Evolutionary conservation across 2,329 filamentous ascomycete genomes (phyloP).

Genomic region (Trichoderma arundinaceum): DNA sequence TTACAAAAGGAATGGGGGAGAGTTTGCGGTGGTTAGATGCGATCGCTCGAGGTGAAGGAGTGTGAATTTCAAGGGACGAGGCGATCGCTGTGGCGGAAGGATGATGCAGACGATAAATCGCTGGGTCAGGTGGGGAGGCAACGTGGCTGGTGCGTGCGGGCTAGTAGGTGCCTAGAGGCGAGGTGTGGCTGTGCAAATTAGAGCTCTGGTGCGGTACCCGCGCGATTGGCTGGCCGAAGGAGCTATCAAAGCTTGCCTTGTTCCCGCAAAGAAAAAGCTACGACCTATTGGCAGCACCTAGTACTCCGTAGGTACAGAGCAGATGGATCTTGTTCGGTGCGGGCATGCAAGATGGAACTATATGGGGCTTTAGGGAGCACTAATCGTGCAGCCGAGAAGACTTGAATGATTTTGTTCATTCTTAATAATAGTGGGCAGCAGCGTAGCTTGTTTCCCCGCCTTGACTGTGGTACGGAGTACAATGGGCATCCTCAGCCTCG

Average conservation of each 20-base stretch:
- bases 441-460: not conserved
- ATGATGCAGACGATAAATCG: constrained; percentile 27
- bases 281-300: not conserved
- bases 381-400: not conserved
- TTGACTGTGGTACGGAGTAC: not conserved
- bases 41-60: not conserved
- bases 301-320: not conserved
- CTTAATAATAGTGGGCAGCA: too few relatives aligned
- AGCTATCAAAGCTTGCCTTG: not conserved
- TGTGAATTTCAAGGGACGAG: constrained; percentile 8
- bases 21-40: constrained; percentile 5
- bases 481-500: too few relatives aligned
- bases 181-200: constrained; percentile 22
- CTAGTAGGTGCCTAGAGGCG: not conserved
- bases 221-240: too few relatives aligned
- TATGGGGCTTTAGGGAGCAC: not conserved
- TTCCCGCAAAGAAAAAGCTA: not conserved
- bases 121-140: constrained; percentile 32
- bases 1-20: not conserved
- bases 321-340: not conserved
- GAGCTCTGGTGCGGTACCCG: not conserved
- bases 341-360: constrained; percentile 3
- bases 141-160: constrained; percentile 10
- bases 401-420: not conserved
- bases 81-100: constrained; percentile 32